Evolutionary conservation across 305 asterid species (phyloP).

Genomic region (Rubia peregrina): DNA sequence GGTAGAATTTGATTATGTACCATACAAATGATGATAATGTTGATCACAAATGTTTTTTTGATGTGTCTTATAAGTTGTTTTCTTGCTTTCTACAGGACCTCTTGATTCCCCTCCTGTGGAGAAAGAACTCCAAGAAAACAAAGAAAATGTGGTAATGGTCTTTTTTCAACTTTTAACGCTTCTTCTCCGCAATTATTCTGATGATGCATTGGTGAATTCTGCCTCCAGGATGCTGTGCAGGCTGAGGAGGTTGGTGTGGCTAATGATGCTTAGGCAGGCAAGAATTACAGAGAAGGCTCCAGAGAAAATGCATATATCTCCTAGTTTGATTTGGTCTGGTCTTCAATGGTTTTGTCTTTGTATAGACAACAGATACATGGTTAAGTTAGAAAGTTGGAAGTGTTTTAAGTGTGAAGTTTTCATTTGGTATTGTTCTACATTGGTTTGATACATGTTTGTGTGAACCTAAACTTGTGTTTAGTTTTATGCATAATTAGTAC

Average conservation of each 20-base stretch:
- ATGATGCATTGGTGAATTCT: neutral
- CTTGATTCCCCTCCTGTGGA: constrained; percentile 31
- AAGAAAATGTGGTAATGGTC: constrained; percentile 65
- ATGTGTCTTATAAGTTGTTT: constrained; percentile 3
- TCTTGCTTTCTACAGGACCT: constrained; percentile 31
- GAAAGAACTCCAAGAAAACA: constrained; percentile 52
- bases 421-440: neutral
- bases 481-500: constrained; percentile 6
- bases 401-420: constrained; percentile 32
- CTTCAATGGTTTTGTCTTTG: constrained; percentile 26
- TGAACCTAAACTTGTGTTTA: constrained; percentile 13
- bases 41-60: neutral
- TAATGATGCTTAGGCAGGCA: constrained; percentile 23
- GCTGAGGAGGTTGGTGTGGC: constrained; percentile 27
- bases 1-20: constrained; percentile 24
- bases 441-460: constrained; percentile 23
- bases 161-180: neutral
- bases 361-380: constrained; percentile 30
- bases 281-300: neutral
- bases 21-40: neutral
- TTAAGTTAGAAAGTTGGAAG: constrained; percentile 18
- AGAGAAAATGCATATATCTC: neutral
- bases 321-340: constrained; percentile 15
- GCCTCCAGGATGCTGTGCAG: constrained; percentile 29
- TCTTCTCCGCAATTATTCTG: neutral